A percentile compares a stretch with the other conserved stretches of the same genome.
phyloP scores from a whole-genome alignment of 2,329 filamentous ascomycete species.

The Alternaria gansuensis region DNA sequence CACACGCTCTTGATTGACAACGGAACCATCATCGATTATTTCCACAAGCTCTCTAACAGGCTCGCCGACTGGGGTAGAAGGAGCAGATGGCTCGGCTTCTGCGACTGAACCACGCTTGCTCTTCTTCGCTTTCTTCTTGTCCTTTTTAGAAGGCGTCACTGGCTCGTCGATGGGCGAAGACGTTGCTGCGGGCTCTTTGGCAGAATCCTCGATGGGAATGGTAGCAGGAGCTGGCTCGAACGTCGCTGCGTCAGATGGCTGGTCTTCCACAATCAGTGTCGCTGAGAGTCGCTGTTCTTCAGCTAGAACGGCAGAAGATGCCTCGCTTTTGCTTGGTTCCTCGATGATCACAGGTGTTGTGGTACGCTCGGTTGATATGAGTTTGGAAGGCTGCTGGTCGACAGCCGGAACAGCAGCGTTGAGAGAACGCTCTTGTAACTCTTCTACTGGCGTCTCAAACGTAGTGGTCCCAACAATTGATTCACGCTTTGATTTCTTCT shows the following conservation, averaged over 20 bases:
- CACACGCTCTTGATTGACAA: not conserved
- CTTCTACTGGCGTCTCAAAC: constrained; percentile 15
- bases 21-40: not conserved
- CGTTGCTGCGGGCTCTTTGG: constrained; percentile 1
- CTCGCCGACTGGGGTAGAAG: constrained; percentile 17
- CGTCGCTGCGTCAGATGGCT: not conserved
- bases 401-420: not conserved
- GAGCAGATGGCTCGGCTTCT: constrained; percentile 17
- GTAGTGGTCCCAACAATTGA: constrained; percentile 24
- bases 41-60: constrained; percentile 9
- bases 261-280: not conserved
- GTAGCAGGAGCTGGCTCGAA: not conserved
- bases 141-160: constrained; percentile 28
- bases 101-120: constrained; percentile 25
- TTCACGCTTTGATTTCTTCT: constrained; percentile 37
- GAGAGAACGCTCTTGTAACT: constrained; percentile 12
- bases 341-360: not conserved
- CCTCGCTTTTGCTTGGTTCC: not conserved
- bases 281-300: not conserved
- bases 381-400: constrained; percentile 8
- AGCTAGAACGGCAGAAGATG: not conserved
- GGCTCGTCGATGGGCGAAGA: constrained; percentile 8
- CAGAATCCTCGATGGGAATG: not conserved
- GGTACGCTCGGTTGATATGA: not conserved
- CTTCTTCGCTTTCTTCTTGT: constrained; percentile 27